Evolutionary conservation across 2,329 filamentous ascomycete species (phyloP), one percentile per base, ranked within the genome.

Genomic region (Diaporthe vexans): DNA sequence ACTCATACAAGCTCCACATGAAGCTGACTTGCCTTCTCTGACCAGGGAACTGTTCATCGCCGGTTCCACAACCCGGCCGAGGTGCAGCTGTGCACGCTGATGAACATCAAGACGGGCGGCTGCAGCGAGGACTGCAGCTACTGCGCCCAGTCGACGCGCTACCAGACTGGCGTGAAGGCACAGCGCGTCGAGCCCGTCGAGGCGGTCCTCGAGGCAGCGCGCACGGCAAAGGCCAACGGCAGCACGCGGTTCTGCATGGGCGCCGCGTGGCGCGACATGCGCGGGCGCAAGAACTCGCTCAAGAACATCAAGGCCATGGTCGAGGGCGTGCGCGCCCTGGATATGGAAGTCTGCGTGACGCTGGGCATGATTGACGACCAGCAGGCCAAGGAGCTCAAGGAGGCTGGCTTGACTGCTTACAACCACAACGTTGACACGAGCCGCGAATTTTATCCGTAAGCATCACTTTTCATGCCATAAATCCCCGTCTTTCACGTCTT

Each of bases 241-340:
- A 95, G 93, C 85, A 97, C 94, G 11, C 91, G 95, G 2, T 98
- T 98, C 88, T 98, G 95, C 85, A 97, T 98, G 95, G 95, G 95
- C 11, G 95, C 95, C 4, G 95, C 95, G 0, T 98, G 95, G 95
- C 88, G 95, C 51, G 95, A 98, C 83, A 98, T 98, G 95, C 92
- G 94, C 19, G 95, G 95, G 24, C 93, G 95, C 77, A 97, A 95
- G 85, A 94, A 93, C 58, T 92, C 91, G 77, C 85, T 98, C 70
- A 92, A 92, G 83, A 97, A 97, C 82, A 93, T 98, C 83, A 94
- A 94, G 80, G 91, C 90, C 70, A 98, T 98, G 95, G 91, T 98
- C 5, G 88, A 91, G 73, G 95, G 95, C 0, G 94, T 98, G 26
- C 89, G 93, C 35, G 92, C 84, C 0, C 88, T 98, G 88, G 94